These are phyloP conservation scores for Cladophialophora carrionii DNA, from an alignment of 2,329 filamentous ascomycete species.

Conservation along the genomic window DNA sequence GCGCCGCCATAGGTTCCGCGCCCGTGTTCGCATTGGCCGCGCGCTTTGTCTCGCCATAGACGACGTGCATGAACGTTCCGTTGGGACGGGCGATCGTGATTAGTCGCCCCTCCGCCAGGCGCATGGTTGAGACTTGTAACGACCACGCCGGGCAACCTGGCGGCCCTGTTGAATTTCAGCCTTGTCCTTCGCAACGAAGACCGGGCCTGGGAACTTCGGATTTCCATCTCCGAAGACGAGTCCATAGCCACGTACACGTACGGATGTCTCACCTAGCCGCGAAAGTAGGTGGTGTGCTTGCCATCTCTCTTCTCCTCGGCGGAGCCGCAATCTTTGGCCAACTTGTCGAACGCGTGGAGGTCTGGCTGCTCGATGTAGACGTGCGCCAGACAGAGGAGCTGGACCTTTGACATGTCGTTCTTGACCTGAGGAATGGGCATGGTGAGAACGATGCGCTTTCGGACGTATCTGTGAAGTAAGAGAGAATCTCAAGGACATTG, in stretches of 20 bases:
- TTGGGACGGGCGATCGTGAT: conserved; percentile 35
- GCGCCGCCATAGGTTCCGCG: conserved; percentile 20
- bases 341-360: conserved; percentile 37
- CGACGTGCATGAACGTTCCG: conserved; percentile 36
- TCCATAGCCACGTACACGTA: conserved; percentile 63
- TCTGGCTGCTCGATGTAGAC: conserved; percentile 42
- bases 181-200: conserved; percentile 61
- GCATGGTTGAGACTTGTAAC: conserved; percentile 52
- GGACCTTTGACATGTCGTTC: conserved; percentile 36
- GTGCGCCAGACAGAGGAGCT: conserved; percentile 39
- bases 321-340: conserved; percentile 44
- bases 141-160: conserved; percentile 55
- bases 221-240: conserved; percentile 44
- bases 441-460: conserved; percentile 30
- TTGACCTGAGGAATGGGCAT: conserved; percentile 33
- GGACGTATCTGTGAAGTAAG: conserved; percentile 25
- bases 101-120: conserved; percentile 33
- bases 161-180: conserved; percentile 59
- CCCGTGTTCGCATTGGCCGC: neutral
- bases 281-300: conserved; percentile 59
- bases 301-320: conserved; percentile 31
- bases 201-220: conserved; percentile 60
- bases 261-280: conserved; percentile 64
- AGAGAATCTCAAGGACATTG: conserved; percentile 17
- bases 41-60: conserved; percentile 43